Conservation (phyloP, 2,329 filamentous ascomycete species). For the Monilinia aucupariae region DNA sequence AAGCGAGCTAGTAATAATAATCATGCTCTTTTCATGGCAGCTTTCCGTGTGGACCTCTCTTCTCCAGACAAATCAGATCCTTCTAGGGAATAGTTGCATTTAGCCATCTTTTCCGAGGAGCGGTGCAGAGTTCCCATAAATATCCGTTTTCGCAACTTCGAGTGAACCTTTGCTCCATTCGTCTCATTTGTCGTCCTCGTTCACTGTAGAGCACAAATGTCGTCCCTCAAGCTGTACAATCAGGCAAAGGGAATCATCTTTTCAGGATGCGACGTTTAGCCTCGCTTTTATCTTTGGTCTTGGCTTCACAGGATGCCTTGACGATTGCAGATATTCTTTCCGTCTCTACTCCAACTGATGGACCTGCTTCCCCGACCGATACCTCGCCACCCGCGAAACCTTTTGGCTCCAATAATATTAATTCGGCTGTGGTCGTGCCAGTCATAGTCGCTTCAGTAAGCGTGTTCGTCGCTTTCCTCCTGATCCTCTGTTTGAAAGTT, state of each 20-base stretch:
- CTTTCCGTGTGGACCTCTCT: constrained; percentile 4
- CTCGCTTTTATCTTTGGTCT: background rate
- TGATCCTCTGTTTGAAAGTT: constrained; percentile 13
- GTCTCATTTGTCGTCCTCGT: background rate
- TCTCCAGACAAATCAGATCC: constrained; percentile 7
- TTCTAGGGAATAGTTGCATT: background rate
- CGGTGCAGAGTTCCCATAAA: constrained; percentile 8
- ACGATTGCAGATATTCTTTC: constrained; percentile 13
- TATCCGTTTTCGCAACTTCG: constrained; percentile 1
- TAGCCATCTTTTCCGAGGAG: constrained; percentile 10
- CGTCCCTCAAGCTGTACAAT: constrained; percentile 8
- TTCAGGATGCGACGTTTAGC: constrained; percentile 12
- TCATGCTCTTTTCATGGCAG: background rate
- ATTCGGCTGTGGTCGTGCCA: constrained; percentile 12
- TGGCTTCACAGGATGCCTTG: background rate
- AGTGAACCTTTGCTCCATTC: background rate
- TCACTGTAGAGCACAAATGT: constrained; percentile 13
- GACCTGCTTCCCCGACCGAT: background rate
- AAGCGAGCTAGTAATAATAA: background rate
- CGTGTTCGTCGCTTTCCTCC: constrained; percentile 11
- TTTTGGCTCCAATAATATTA: background rate
- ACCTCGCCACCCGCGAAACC: background rate
- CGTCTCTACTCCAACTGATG: background rate
- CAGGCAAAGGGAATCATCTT: constrained; percentile 4
- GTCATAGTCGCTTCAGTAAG: constrained; percentile 14